Base-by-base conservation (phyloP, 2,329 filamentous ascomycete species). In the Neopestalotiopsis clavispora region DNA sequence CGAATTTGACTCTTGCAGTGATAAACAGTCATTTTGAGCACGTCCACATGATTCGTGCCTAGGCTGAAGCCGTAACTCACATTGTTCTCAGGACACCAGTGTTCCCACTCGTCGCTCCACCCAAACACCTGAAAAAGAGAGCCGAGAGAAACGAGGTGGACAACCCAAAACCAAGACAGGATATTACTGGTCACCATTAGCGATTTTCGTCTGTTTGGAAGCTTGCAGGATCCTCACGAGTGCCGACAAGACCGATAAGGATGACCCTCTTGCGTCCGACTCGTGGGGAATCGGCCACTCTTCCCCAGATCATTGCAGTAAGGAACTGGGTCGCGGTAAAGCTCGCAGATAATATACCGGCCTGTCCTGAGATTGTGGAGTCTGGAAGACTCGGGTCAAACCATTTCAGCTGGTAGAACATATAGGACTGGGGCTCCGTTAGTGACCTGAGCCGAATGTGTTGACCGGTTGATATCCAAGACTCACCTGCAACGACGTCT, bases 341-440 rank as follows among this genome's bases (percentile, higher is more conserved):
- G 52, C 90, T 90, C 13, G 92, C 93, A 62, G 93, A 90, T 30
- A 97, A 83, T 2, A 97, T 82, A 52, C 94, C 94, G 1, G 92
- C 92, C 78, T 96, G 94, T 23, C 87, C 85, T 0, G 94, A 89
- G 72, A 97, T 94, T 1, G 87, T 89, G 30, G 92, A 85, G 72
- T 86, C 83, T 0, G 87, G 80, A 14, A 88, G 81, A 10, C 75
- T 79, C 0, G 84, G 81, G 69, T 87, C 82, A 74, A 97, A 95
- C 69, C 91, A 95, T 73, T 89, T 90, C n/a, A 97, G 87, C 78
- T 96, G 93, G 79, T 95, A 97, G 81, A 94, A 97, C 84, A 97
- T 90, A 80, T 97, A 97, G 1, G 92, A 88, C 79, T 92, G 82
- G 30, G 38, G n/a, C 23, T n/a, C 32, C 13, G 28, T 65, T 14